A percentile compares a stretch with the other conserved stretches of the same genome.
phyloP scores from a whole-genome alignment of 2,329 filamentous ascomycete species.

The Fusarium brevicatenulatum region DNA sequence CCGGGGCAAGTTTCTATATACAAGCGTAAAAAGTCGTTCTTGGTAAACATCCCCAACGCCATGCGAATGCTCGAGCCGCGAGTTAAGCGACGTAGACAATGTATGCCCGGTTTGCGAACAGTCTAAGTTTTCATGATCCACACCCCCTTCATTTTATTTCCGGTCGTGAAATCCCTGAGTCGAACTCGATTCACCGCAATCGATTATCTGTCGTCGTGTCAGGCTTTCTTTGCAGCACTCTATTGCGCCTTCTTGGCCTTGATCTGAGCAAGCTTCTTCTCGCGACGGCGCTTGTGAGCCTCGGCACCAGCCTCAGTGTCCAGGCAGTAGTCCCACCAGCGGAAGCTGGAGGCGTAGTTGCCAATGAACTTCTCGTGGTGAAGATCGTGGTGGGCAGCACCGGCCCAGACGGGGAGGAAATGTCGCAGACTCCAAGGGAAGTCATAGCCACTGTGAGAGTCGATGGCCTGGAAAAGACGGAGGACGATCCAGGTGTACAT shows the following conservation, averaged over 20 bases:
- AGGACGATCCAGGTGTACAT: conserved; percentile 98
- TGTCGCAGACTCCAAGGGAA: conserved; percentile 98
- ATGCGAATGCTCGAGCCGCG: conserved; percentile 42
- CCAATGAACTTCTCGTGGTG: conserved; percentile 99
- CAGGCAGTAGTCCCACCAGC: conserved; percentile 97
- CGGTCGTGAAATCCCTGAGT: conserved; percentile 13
- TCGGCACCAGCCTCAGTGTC: conserved; percentile 94
- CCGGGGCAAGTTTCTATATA: conserved; percentile 45
- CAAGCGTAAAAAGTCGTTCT: conserved; percentile 46
- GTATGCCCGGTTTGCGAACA: conserved; percentile 29
- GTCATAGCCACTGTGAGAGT: conserved; percentile 97
- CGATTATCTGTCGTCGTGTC: conserved; percentile 22
- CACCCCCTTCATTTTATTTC: conserved; percentile 10
- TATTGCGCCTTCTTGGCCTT: conserved; percentile 75
- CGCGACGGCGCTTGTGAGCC: conserved; percentile 83
- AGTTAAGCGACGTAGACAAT: conserved; percentile 31
- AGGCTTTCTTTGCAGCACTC: conserved; percentile 30
- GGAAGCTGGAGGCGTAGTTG: conserved; percentile 97
- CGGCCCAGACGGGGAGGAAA: conserved; percentile 97
- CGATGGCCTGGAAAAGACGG: conserved; percentile 96
- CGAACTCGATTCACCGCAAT: conserved; percentile 41
- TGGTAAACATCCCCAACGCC: conserved; percentile 46
- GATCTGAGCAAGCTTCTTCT: conserved; percentile 75
- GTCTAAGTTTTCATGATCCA: conserved; percentile 42
- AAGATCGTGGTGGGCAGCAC: conserved; percentile 93